Evolutionary conservation across 352 stramenopile species (phyloP).

Genomic region (Elongisporangium anandrum): DNA sequence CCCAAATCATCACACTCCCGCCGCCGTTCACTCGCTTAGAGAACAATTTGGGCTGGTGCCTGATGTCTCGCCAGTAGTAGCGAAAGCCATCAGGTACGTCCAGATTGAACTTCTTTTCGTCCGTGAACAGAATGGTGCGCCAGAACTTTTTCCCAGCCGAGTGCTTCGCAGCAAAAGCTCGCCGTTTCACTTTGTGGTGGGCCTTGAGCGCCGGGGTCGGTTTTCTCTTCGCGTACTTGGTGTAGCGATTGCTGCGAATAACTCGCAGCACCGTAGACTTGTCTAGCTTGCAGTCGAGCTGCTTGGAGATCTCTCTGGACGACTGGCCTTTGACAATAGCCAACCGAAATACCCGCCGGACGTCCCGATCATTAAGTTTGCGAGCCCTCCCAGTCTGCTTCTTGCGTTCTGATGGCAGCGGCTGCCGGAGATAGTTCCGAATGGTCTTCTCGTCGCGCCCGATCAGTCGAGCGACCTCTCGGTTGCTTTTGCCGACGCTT

Average conservation of each 20-base stretch:
- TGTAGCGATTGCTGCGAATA: conserved; percentile 1
- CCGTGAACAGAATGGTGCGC: conserved; percentile 6
- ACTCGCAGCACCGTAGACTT: conserved; percentile 10
- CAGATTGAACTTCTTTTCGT: conserved; percentile 10
- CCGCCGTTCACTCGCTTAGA: conserved; percentile 6
- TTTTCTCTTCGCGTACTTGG: conserved; percentile 11
- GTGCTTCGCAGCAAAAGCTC: conserved; percentile 1
- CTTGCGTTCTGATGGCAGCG: no score
- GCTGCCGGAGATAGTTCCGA: no score
- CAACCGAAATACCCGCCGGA: no score
- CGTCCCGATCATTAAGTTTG: no score
- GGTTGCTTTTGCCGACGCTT: no score
- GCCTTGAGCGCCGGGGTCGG: conserved; percentile 2
- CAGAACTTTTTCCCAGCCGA: conserved; percentile 2
- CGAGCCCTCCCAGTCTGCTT: no score
- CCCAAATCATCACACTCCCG: conserved; percentile 9
- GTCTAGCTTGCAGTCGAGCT: no score
- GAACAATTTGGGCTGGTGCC: not conserved
- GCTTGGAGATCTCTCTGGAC: no score
- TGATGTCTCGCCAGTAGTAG: conserved; percentile 4
- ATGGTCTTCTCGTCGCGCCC: no score
- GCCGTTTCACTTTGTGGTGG: conserved; percentile 5
- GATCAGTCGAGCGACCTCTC: no score
- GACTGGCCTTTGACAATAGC: no score
- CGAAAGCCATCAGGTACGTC: conserved; percentile 6